These are phyloP conservation scores for Echria macrotheca DNA, from an alignment of 495 filamentous ascomycete genomes.

Conservation along the genomic window DNA sequence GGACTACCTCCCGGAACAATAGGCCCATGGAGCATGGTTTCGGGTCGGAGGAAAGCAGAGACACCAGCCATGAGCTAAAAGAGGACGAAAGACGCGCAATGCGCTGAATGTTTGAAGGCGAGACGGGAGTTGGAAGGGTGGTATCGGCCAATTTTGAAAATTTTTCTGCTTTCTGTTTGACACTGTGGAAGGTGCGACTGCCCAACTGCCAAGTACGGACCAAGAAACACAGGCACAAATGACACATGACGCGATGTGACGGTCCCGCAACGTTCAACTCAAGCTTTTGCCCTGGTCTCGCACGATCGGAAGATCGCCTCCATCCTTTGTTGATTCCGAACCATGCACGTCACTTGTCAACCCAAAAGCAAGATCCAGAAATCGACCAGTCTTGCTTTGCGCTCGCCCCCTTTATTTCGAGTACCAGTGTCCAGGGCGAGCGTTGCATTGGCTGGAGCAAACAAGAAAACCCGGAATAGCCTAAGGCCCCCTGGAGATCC, in stretches of 20 bases:
- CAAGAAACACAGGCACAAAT: too few relatives aligned
- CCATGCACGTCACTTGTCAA: too few relatives aligned
- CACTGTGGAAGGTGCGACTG: background rate
- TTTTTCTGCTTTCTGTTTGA: background rate
- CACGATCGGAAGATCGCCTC: too few relatives aligned
- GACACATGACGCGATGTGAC: background rate
- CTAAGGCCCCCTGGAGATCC: background rate
- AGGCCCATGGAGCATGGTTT: background rate
- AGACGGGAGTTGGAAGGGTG: too few relatives aligned
- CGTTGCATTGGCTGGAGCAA: background rate
- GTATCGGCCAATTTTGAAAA: too few relatives aligned
- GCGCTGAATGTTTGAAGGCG: too few relatives aligned
- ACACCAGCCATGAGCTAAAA: background rate
- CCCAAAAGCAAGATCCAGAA: too few relatives aligned
- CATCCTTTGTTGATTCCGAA: too few relatives aligned
- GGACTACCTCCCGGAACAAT: background rate
- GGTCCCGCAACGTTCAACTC: too few relatives aligned
- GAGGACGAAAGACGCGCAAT: background rate
- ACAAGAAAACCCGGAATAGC: slow-evolving; percentile 1
- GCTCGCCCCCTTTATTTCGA: too few relatives aligned
- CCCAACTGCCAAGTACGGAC: background rate
- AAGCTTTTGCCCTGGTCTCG: background rate
- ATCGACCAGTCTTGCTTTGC: too few relatives aligned
- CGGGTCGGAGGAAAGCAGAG: background rate
- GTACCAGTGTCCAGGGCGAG: too few relatives aligned